Evolutionary conservation across 2,329 filamentous ascomycete species (phyloP), one percentile per base, ranked within the genome.

Genomic region (Xylaria sp.): DNA sequence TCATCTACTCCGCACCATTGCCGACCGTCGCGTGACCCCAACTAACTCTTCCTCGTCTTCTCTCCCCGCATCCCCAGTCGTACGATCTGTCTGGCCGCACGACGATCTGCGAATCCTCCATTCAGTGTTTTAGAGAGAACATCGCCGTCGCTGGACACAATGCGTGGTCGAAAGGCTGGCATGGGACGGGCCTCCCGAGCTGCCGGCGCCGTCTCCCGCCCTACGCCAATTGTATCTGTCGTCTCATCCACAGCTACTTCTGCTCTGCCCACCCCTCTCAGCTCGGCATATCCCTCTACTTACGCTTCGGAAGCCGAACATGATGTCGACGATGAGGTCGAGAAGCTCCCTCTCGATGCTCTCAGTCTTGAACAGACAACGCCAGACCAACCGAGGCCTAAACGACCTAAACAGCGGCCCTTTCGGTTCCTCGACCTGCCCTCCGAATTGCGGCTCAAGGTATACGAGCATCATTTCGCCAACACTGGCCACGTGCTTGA

Each of bases 351-450:
- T 31, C 82, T 88, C 46, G 80, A 81, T 48, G 79, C 80, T 1
- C 76, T 88, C 20, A 84, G 83, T 1, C 78, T 87, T 31, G 80
- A 82, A 58, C 80, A 81, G 1, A 63, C 75, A 28, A 67, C 72
- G 23, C 63, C 72, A 52, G 73, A 72, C 23, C 67, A 71, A 58
- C 70, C 71, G 46, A 69, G 80, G 37, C 75, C 76, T 28, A 82
- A 79, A 65, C 75, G 73, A 64, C 74, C 74, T 0, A 80, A 81
- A 20, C 76, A 80, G 2, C 78, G 80, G 54, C 84, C 87, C 0
- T 93, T 93, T 65, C 86, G 82, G 8, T 92, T 94, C 78, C 84
- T 94, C 67, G 82, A 87, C 37, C 82, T 94, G 0, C 92, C 92
- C 0, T 85, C 88, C 0, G 92, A 94, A 76, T 79, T 94, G 37